Conservation (phyloP, 768 basidiomycete genomes). For the Agaricus blazei region DNA sequence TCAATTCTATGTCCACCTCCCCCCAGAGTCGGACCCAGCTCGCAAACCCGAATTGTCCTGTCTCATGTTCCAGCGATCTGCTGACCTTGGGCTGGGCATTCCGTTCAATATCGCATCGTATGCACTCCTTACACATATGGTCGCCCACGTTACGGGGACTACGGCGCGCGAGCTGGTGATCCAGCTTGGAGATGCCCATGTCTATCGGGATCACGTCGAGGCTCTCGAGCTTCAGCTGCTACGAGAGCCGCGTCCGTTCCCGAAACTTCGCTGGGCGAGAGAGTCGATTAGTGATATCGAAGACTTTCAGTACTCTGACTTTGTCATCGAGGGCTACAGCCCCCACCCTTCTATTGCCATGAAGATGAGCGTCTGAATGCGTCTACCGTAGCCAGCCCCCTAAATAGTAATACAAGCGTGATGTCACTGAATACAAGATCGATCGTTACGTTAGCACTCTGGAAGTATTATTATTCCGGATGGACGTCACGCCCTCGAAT, state of each 20-base stretch:
- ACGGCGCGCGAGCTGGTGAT: conserved; percentile 87
- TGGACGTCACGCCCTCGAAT: too few species aligned
- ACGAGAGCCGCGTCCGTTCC: conserved; percentile 78
- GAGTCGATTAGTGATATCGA: conserved; percentile 68
- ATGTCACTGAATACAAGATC: too few species aligned
- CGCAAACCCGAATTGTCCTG: conserved; percentile 78
- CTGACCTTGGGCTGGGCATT: conserved; percentile 94
- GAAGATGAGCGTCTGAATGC: conserved; percentile 89
- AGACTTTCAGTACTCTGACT: conserved; percentile 73
- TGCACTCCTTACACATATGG: conserved; percentile 94
- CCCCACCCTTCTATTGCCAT: conserved; percentile 82
- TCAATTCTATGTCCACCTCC: conserved; percentile 96
- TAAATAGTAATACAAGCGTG: too few species aligned
- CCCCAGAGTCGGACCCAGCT: conserved; percentile 44
- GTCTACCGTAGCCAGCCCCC: too few species aligned
- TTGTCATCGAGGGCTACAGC: conserved; percentile 83
- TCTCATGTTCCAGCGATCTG: conserved; percentile 96
- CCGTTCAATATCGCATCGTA: conserved; percentile 99
- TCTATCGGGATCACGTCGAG: conserved; percentile 88
- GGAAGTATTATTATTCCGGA: too few species aligned
- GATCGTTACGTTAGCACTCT: too few species aligned
- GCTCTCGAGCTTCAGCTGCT: conserved; percentile 80
- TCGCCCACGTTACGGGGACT: conserved; percentile 87
- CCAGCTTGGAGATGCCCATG: conserved; percentile 96
- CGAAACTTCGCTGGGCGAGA: conserved; percentile 70